Evolutionary conservation across 192 early-diverging fungal genomes (phyloP), one percentile per base, ranked within the genome.

Genomic region (Backusella circina): DNA sequence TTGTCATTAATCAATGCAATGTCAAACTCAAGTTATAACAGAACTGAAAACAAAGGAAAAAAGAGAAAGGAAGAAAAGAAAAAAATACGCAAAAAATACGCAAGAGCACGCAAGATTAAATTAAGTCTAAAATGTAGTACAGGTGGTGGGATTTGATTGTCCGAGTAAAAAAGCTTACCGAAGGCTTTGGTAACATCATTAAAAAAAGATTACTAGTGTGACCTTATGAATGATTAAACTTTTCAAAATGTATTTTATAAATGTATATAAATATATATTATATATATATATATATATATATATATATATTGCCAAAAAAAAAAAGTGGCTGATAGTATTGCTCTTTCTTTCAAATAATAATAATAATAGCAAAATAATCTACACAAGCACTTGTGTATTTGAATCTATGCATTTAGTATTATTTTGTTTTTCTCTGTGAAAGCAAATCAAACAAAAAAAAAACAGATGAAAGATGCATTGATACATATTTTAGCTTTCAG

Each of bases 51-150:
- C 13, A 32, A 75, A 33, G 31, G 30, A 41, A 75, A 64, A 23
- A 28, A n/a, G 16, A 10, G n/a, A 41, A 51, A 36, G 16, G 28
- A 33, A 36, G 32, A 30, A 32, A 65, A 65, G 41, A 75, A 32
- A 66, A 67, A 68, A 68, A 33, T 6, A 47, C n/a, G 54, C 47
- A 72, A 67, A 67, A 67, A 74, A 35, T 32, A 31, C 57, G 51
- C 44, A 61, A 64, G 51, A 65, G 73, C 51, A 47, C 64, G 73
- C 64, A 64, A 67, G 26, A 66, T 51, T 37, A 30, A 38, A 39
- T 71, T 32, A 50, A n/a, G 31, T 8, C 9, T 23, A 37, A 41
- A 70, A 47, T n/a, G 69, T 70, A 41, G 69, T 47, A 70, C 69
- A 70, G n/a, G 23, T 23, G 31, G 2, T n/a, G 18, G n/a, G 18